These are phyloP conservation scores for Nakaseomyces glabratus DNA, from an alignment of 1,139 yeast genomes.

Conservation along the genomic window DNA sequence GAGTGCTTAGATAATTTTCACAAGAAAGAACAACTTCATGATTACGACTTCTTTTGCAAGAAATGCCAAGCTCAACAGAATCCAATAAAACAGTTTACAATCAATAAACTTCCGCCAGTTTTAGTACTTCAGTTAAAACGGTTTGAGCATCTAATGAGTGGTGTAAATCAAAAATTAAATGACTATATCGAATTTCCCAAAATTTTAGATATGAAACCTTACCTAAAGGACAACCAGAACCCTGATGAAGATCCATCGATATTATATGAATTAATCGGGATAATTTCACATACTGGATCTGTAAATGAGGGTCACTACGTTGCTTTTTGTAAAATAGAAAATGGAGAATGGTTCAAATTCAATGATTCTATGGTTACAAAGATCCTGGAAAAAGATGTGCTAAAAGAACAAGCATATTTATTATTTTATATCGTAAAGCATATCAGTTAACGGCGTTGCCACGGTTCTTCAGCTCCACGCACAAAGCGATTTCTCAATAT, in stretches of 20 bases:
- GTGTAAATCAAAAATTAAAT: conserved; percentile 56
- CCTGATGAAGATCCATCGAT: conserved; percentile 26
- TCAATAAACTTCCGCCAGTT: conserved; percentile 66
- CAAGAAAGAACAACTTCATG: conserved; percentile 57
- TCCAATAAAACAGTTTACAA: conserved; percentile 63
- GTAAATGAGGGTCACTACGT: conserved; percentile 94
- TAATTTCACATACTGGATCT: conserved; percentile 82
- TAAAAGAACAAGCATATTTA: conserved; percentile 65
- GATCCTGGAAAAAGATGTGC: conserved; percentile 55
- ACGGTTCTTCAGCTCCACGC: too few species aligned
- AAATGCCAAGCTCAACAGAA: conserved; percentile 51
- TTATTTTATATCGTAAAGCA: conserved; percentile 54
- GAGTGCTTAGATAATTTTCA: conserved; percentile 75
- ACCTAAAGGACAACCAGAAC: conserved; percentile 34
- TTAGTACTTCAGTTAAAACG: conserved; percentile 77
- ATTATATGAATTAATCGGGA: conserved; percentile 72
- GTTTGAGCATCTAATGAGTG: conserved; percentile 63
- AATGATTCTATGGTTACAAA: conserved; percentile 82
- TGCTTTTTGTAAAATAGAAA: conserved; percentile 60
- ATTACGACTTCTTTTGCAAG: conserved; percentile 61
- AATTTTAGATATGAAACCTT: conserved; percentile 59
- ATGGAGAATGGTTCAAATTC: conserved; percentile 78
- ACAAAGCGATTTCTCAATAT: too few species aligned
- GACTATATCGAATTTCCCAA: conserved; percentile 64
- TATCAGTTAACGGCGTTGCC: conserved; percentile 6